Evolutionary conservation across 2,329 filamentous ascomycete genomes (phyloP), one percentile per base, ranked within the genome.

Genomic region (Ascochyta fabae): DNA sequence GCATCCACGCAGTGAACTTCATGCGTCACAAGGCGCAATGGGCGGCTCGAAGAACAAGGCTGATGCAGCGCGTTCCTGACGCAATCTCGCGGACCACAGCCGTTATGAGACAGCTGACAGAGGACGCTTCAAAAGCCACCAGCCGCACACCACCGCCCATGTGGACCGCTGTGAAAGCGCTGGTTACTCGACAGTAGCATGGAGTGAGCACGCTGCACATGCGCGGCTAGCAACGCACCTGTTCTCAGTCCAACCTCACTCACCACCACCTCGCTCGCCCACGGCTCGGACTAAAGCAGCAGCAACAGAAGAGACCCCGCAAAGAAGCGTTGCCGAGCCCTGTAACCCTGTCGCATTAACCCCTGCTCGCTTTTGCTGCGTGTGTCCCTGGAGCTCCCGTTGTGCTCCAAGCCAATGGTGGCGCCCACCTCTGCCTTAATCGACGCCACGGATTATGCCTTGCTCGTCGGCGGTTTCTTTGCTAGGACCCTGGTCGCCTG

Each of bases 241-340:
- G 24, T 46, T 27, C 44, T 53, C 58, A 62, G 56, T 64, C 61
- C 59, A 48, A 61, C 61, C 60, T 65, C 65, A 67, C 59, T 31
- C 41, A 48, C 63, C 50, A 56, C 57, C 61, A 48, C 41, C 54
- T 55, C 53, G 56, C 53, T 59, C 61, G 58, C 58, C 56, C 58
- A 64, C 56, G 44, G 62, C 58, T 52, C 61, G 53, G 48, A 55
- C 62, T 70, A 67, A 66, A 65, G 61, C 66, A 67, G 65, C 63
- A 63, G 59, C 61, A 58, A 62, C 64, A 60, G 53, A 59, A 65
- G 54, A 72, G 66, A 75, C 73, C 74, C 74, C 74, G 73, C 74
- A 76, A 75, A 51, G 64, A 75, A 75, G 72, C 73, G 73, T 76
- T 76, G 74, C 74, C 72, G 73, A 76, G 71, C 71, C 48, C 53